These are phyloP conservation scores for Colletotrichum sp. DNA, from an alignment of 2,329 filamentous ascomycete species.

Conservation along the genomic window DNA sequence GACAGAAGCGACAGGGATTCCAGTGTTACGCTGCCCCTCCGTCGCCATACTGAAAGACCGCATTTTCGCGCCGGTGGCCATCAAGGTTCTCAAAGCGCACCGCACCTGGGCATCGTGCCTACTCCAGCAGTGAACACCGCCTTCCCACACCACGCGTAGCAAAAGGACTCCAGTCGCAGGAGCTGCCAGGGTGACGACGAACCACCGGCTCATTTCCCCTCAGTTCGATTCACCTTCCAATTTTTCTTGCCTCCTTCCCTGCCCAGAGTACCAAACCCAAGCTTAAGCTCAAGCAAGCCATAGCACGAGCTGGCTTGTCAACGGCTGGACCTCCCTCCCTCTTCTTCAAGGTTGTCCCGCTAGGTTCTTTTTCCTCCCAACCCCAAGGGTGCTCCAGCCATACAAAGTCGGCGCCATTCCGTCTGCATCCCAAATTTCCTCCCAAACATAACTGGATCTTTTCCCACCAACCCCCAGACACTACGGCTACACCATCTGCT, in stretches of 20 bases:
- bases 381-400: not conserved
- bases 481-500: not conserved
- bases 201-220: not conserved
- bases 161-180: not conserved
- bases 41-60: conserved; percentile 16
- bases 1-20: conserved; percentile 15
- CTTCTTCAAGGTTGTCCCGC: not conserved
- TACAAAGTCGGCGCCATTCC: not conserved
- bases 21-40: conserved; percentile 19
- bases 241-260: not conserved
- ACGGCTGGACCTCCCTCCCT: not conserved
- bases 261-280: not conserved
- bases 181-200: not conserved
- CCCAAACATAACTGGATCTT: not conserved
- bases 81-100: conserved; percentile 20
- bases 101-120: conserved; percentile 2
- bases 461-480: not conserved
- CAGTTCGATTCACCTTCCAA: not conserved
- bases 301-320: not conserved
- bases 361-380: not conserved
- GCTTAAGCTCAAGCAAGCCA: not conserved
- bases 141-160: conserved; percentile 3
- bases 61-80: conserved; percentile 19
- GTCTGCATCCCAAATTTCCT: not conserved
- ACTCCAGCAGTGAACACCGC: conserved; percentile 5